phyloP scores from a whole-genome alignment of 2,329 filamentous ascomycete species.

The Macrophomina tecta region DNA sequence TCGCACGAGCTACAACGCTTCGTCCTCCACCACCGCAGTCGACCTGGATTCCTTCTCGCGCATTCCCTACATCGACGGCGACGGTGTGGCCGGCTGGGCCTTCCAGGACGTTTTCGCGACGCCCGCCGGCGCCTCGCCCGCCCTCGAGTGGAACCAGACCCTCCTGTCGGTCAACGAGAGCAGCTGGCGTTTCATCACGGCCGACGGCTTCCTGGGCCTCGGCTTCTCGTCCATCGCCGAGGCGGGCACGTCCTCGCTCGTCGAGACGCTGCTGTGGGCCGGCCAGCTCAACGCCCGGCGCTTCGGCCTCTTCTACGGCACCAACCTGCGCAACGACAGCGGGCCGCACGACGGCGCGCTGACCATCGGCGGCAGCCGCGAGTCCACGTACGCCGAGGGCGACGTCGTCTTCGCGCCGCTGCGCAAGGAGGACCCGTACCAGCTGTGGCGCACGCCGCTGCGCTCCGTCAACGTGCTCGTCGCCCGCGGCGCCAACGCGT shows the following conservation, averaged over 20 bases:
- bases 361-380: slow-evolving; percentile 42
- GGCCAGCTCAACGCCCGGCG: slow-evolving; percentile 31
- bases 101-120: slow-evolving; percentile 30
- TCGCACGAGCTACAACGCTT: slow-evolving; percentile 31
- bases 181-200: slow-evolving; percentile 33
- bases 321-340: slow-evolving; percentile 22
- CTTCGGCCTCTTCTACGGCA: slow-evolving; percentile 33
- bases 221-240: slow-evolving; percentile 34
- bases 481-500: slow-evolving; percentile 27
- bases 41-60: slow-evolving; percentile 27
- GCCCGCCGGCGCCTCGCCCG: slow-evolving; percentile 7
- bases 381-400: slow-evolving; percentile 66
- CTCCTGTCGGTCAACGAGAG: slow-evolving; percentile 33
- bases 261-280: slow-evolving; percentile 33
- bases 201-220: slow-evolving; percentile 34
- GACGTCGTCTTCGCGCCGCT: slow-evolving; percentile 56
- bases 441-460: slow-evolving; percentile 33
- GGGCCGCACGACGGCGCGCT: slow-evolving; percentile 32
- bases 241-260: slow-evolving; percentile 29
- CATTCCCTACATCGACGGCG: slow-evolving; percentile 32
- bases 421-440: slow-evolving; percentile 28
- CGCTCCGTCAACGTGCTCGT: slow-evolving; percentile 30
- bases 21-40: slow-evolving; percentile 29
- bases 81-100: slow-evolving; percentile 30
- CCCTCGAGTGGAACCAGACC: slow-evolving; percentile 34